Percentiles rank a stretch among this genome's conserved stretches.
Conservation (phyloP, 2,329 filamentous ascomycete species). For the Blastomyces parvus region DNA sequence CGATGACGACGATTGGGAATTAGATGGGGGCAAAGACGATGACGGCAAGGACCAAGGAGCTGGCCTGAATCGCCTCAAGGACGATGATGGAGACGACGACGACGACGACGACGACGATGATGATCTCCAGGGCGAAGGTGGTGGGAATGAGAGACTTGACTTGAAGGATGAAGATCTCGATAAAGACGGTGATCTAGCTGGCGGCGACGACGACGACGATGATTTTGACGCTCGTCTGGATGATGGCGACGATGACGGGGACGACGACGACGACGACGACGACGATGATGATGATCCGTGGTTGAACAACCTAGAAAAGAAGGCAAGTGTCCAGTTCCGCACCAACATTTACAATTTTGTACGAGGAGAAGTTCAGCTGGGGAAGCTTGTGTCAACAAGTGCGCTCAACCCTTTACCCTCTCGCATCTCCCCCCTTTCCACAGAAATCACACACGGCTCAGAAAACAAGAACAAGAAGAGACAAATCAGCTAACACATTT, state of each 20-base stretch:
- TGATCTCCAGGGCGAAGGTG: not conserved
- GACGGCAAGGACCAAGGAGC: not conserved
- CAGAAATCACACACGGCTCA: not conserved
- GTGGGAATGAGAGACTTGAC: not conserved
- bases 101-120: not conserved
- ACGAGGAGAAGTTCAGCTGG: conserved; percentile 10
- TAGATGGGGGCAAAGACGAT: too few species aligned
- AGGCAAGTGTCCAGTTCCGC: conserved; percentile 12
- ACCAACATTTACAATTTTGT: conserved; percentile 8
- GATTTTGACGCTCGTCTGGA: not conserved
- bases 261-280: too few species aligned
- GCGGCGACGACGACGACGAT: not conserved
- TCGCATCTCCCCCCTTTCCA: not conserved
- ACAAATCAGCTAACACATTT: not conserved
- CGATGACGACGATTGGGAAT: not conserved
- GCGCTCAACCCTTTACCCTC: not conserved
- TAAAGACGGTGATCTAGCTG: not conserved
- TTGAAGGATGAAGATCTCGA: too few species aligned
- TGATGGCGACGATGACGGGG: too few species aligned
- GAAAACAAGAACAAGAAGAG: not conserved
- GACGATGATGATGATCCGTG: not conserved
- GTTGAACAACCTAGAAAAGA: not conserved
- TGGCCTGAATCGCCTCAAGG: too few species aligned
- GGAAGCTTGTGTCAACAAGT: conserved; percentile 8
- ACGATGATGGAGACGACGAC: not conserved